These are phyloP conservation scores for Trichoderma parareesei DNA, from an alignment of 495 filamentous ascomycete genomes.

Conservation along the genomic window DNA sequence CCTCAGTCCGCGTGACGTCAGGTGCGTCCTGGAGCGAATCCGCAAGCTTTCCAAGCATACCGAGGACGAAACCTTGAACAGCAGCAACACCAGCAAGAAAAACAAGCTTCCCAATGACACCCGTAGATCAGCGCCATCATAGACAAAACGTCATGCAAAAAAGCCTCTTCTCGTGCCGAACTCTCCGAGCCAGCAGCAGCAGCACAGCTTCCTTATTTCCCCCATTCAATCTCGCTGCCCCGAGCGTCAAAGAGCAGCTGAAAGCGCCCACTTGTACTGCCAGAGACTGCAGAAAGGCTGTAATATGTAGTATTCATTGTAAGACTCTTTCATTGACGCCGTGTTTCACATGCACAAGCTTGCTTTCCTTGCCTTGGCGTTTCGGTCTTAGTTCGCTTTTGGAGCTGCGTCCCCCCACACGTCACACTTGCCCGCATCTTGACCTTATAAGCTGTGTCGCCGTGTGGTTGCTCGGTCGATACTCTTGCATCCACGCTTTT, in stretches of 20 bases:
- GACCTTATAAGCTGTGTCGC: not conserved
- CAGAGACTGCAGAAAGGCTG: not conserved
- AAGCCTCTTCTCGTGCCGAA: not conserved
- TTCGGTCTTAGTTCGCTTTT: not conserved
- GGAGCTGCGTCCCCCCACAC: not conserved
- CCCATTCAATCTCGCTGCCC: too few relatives aligned
- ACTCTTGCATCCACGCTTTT: not conserved
- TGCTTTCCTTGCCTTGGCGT: not conserved
- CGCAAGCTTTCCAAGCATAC: not conserved
- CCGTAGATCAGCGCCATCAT: not conserved
- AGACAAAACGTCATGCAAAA: not conserved
- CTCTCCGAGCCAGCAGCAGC: not conserved
- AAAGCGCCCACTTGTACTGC: not conserved
- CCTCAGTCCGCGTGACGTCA: not conserved
- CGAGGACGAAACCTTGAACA: not conserved
- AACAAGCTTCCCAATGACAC: not conserved
- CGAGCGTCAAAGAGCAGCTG: too few relatives aligned
- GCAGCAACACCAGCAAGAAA: not conserved
- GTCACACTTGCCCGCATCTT: not conserved
- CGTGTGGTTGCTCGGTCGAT: constrained; percentile 9
- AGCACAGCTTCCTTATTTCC: not conserved
- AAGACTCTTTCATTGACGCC: too few relatives aligned
- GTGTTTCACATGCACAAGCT: too few relatives aligned
- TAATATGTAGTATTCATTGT: not conserved
- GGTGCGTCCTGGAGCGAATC: not conserved